A percentile compares a stretch with the other conserved stretches of the same genome.
Conservation (phyloP, 2,329 filamentous ascomycete genomes). For the Akanthomyces uredinophilus region DNA sequence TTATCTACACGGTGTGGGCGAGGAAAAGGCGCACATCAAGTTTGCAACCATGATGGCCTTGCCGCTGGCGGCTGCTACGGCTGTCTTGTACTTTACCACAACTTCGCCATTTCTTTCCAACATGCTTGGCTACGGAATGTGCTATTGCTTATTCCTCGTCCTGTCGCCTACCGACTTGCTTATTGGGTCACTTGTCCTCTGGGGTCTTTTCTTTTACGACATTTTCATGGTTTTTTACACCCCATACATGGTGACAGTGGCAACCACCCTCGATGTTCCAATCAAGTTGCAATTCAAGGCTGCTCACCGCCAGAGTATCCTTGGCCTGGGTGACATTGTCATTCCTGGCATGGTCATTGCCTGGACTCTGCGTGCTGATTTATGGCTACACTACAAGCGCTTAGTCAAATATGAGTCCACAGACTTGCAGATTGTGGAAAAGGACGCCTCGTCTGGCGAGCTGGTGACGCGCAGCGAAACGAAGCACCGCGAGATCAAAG, state of each 20-base stretch:
- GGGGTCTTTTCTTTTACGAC: constrained; percentile 86
- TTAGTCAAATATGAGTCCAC: constrained; percentile 49
- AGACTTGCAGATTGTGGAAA: constrained; percentile 30
- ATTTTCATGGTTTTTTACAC: constrained; percentile 90
- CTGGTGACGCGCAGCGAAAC: constrained; percentile 31
- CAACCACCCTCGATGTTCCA: constrained; percentile 82
- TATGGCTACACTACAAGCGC: constrained; percentile 74
- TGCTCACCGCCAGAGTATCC: constrained; percentile 68
- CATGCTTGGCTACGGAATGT: constrained; percentile 79
- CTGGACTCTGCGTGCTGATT: constrained; percentile 83
- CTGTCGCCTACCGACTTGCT: constrained; percentile 85
- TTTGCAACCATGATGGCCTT: constrained; percentile 54
- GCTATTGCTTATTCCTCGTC: constrained; percentile 73
- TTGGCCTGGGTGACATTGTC: constrained; percentile 91
- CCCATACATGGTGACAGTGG: constrained; percentile 81
- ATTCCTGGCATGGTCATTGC: constrained; percentile 87
- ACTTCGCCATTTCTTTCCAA: constrained; percentile 63
- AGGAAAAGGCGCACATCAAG: constrained; percentile 46
- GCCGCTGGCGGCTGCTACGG: constrained; percentile 47
- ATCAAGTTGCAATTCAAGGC: constrained; percentile 79
- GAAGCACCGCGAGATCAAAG: constrained; percentile 45
- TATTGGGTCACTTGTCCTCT: constrained; percentile 72
- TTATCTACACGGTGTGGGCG: constrained; percentile 45
- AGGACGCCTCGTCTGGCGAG: constrained; percentile 28
- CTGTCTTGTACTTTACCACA: constrained; percentile 64